A percentile compares a stretch with the other conserved stretches of the same genome.
Evolutionary conservation across 805 yeast species (phyloP).

Genomic region (Ogataea ganodermae): DNA sequence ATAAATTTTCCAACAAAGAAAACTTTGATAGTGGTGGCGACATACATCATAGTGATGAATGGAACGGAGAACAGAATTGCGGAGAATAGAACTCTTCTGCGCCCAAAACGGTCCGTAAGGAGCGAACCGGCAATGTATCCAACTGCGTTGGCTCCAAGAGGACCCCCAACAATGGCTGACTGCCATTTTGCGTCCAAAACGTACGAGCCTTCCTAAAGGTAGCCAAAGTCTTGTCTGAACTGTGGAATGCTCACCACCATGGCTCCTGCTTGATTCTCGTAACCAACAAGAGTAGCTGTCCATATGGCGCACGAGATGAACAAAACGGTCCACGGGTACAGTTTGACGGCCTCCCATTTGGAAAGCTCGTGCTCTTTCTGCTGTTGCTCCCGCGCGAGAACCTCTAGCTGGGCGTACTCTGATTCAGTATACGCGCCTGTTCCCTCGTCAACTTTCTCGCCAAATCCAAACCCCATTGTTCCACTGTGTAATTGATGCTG

Average conservation of each 20-base stretch:
- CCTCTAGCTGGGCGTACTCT: conserved; percentile 2
- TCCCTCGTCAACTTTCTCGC: background rate
- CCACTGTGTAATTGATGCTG: too few relatives aligned
- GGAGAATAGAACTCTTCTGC: conserved; percentile 37
- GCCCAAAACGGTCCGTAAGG: conserved; percentile 39
- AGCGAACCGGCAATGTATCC: conserved; percentile 36
- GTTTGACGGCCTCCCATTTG: conserved; percentile 36
- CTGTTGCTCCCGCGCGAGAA: conserved; percentile 8
- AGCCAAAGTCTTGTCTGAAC: conserved; percentile 40
- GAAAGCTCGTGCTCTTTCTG: conserved; percentile 10
- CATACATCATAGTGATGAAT: conserved; percentile 43
- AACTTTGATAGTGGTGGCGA: conserved; percentile 38
- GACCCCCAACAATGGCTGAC: conserved; percentile 40
- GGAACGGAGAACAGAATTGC: conserved; percentile 34
- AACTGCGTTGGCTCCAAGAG: too few relatives aligned
- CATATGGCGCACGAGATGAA: conserved; percentile 41
- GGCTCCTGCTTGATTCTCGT: conserved; percentile 43
- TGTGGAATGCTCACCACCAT: conserved; percentile 40
- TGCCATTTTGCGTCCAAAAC: conserved; percentile 46
- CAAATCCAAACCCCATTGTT: background rate
- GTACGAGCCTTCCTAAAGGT: conserved; percentile 29
- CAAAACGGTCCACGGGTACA: conserved; percentile 39
- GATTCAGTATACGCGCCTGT: background rate
- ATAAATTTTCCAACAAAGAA: conserved; percentile 45
- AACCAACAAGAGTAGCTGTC: conserved; percentile 40